Evolutionary conservation across 2,329 filamentous ascomycete species (phyloP).

Genomic region (Aspergillus piperis): DNA sequence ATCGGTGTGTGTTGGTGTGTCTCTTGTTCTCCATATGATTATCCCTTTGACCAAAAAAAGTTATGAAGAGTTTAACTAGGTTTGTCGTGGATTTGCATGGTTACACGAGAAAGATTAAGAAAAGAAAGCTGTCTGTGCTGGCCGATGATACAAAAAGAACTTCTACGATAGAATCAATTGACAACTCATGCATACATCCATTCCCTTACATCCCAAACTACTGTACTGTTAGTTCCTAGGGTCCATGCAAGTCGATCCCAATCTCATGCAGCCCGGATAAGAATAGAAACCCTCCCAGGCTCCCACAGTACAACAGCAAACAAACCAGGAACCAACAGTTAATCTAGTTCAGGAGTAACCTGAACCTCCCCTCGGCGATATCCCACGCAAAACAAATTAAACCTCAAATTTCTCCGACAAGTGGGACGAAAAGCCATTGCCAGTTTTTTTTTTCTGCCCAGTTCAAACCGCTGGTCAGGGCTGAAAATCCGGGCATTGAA

Average conservation of each 20-base stretch:
- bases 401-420: background rate
- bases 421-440: background rate
- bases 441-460: too few species aligned
- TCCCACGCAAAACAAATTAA: background rate
- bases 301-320: background rate
- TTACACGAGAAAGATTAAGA: too few species aligned
- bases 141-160: too few species aligned
- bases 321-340: background rate
- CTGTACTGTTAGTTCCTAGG: too few species aligned
- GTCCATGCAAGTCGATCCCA: background rate
- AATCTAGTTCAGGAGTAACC: background rate
- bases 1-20: background rate
- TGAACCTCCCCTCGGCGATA: background rate
- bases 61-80: too few species aligned
- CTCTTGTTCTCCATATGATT: too few species aligned
- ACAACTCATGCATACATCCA: too few species aligned
- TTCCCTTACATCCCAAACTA: too few species aligned
- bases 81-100: too few species aligned
- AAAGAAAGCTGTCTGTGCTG: too few species aligned
- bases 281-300: background rate
- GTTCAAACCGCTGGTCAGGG: conserved; percentile 7
- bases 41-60: too few species aligned
- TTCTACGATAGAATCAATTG: too few species aligned
- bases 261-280: background rate
- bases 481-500: conserved; percentile 3